phyloP scores from a whole-genome alignment of 2,329 filamentous ascomycete species.

The Alternaria hordeiaustralica region DNA sequence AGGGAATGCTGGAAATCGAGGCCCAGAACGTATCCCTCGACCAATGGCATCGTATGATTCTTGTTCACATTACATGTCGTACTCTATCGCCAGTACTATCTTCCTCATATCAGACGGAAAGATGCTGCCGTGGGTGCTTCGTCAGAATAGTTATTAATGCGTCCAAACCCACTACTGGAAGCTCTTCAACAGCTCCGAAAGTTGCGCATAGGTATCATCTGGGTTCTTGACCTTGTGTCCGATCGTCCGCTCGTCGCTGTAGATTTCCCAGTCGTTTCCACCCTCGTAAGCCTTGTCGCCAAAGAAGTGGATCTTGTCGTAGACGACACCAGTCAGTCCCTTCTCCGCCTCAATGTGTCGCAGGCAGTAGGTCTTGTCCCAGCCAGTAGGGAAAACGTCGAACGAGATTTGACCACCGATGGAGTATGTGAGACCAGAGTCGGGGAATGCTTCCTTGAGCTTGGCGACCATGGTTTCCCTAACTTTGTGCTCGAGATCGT shows the following conservation, averaged over 20 bases:
- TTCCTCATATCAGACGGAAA: neutral
- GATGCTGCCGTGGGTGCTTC: neutral
- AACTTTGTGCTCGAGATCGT: slow-evolving; percentile 78
- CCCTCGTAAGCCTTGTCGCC: slow-evolving; percentile 92
- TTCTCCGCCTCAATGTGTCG: slow-evolving; percentile 84
- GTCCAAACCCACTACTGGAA: slow-evolving; percentile 18
- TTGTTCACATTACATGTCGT: neutral
- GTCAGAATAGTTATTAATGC: neutral
- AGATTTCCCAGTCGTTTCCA: slow-evolving; percentile 97
- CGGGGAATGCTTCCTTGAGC: slow-evolving; percentile 80
- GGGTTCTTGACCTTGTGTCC: slow-evolving; percentile 85
- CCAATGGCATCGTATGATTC: neutral
- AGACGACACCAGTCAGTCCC: slow-evolving; percentile 70
- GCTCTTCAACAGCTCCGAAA: slow-evolving; percentile 77
- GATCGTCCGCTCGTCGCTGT: slow-evolving; percentile 76
- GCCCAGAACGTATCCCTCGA: neutral
- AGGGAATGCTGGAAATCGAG: neutral
- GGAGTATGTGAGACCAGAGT: slow-evolving; percentile 88
- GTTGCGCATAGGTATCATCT: slow-evolving; percentile 78
- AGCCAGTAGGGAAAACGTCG: slow-evolving; percentile 94
- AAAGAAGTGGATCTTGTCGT: slow-evolving; percentile 95
- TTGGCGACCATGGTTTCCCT: slow-evolving; percentile 76
- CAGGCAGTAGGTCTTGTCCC: slow-evolving; percentile 99
- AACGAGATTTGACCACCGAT: slow-evolving; percentile 98
- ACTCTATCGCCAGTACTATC: neutral